A percentile compares a stretch with the other conserved stretches of the same genome.
These are phyloP conservation scores for Lophiotrema nucula DNA, from an alignment of 495 filamentous ascomycete species.

Conservation along the genomic window DNA sequence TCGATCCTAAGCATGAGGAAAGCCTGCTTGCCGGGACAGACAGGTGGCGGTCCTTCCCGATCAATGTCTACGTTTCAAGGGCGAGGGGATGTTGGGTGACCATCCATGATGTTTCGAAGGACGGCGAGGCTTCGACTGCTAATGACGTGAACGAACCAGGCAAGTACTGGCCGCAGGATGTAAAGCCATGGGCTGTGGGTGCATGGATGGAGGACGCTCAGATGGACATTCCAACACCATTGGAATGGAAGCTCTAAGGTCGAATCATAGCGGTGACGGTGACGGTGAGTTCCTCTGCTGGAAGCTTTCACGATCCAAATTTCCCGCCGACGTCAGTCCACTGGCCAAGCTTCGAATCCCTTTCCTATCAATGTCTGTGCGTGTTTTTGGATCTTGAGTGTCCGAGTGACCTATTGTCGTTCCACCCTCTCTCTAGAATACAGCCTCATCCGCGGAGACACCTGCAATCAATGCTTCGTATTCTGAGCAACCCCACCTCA, in stretches of 20 bases:
- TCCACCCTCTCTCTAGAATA: too few relatives aligned
- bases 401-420: too few relatives aligned
- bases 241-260: conserved; percentile 28
- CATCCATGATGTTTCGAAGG: conserved; percentile 9
- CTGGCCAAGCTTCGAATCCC: too few relatives aligned
- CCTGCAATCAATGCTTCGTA: too few relatives aligned
- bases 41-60: conserved; percentile 20
- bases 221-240: conserved; percentile 38
- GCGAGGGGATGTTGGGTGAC: conserved; percentile 42
- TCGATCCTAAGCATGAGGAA: conserved; percentile 17
- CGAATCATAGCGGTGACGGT: too few relatives aligned
- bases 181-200: conserved; percentile 47
- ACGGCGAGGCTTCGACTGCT: neutral
- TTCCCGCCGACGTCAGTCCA: too few relatives aligned
- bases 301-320: too few relatives aligned
- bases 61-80: conserved; percentile 39
- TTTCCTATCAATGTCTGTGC: too few relatives aligned
- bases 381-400: too few relatives aligned
- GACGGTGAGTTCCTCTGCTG: too few relatives aligned
- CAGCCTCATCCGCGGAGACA: too few relatives aligned
- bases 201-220: conserved; percentile 46
- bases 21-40: conserved; percentile 25
- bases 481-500: too few relatives aligned
- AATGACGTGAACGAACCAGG: conserved; percentile 28
- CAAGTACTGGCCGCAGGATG: conserved; percentile 46